Conservation (phyloP, 805 yeast species). For the Candida chauliodis region DNA sequence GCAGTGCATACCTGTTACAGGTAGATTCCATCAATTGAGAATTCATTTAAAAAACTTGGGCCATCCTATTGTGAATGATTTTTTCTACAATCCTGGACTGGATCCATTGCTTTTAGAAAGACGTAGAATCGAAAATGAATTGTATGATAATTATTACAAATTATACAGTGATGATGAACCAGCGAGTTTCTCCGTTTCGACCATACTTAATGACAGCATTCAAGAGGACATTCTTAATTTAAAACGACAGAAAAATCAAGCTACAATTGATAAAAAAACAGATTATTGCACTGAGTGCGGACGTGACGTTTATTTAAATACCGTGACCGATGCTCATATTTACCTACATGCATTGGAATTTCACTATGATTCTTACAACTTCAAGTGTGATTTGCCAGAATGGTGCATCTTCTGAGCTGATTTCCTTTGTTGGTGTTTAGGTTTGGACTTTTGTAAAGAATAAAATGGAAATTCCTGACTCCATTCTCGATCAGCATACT, state of each 20-base stretch:
- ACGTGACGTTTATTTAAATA: neutral
- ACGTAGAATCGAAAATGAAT: slow-evolving; percentile 19
- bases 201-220: slow-evolving; percentile 1
- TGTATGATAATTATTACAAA: slow-evolving; percentile 19
- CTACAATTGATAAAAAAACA: neutral
- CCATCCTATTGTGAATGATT: slow-evolving; percentile 83
- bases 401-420: slow-evolving; percentile 33
- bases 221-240: neutral
- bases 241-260: neutral
- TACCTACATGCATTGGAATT: slow-evolving; percentile 50
- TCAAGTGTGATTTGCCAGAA: slow-evolving; percentile 41
- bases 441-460: too few species aligned
- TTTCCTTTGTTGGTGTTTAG: neutral
- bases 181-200: slow-evolving; percentile 8
- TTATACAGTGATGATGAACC: slow-evolving; percentile 11
- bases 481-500: neutral
- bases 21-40: slow-evolving; percentile 56
- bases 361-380: slow-evolving; percentile 28
- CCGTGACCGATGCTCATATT: slow-evolving; percentile 33
- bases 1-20: slow-evolving; percentile 47
- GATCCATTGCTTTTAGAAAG: slow-evolving; percentile 12
- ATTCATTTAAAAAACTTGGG: slow-evolving; percentile 60
- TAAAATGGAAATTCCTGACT: neutral
- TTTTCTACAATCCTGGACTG: slow-evolving; percentile 23
- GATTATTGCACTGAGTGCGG: slow-evolving; percentile 7